phyloP scores from a whole-genome alignment of 2,329 filamentous ascomycete species.

The Hypoxylon sp. region DNA sequence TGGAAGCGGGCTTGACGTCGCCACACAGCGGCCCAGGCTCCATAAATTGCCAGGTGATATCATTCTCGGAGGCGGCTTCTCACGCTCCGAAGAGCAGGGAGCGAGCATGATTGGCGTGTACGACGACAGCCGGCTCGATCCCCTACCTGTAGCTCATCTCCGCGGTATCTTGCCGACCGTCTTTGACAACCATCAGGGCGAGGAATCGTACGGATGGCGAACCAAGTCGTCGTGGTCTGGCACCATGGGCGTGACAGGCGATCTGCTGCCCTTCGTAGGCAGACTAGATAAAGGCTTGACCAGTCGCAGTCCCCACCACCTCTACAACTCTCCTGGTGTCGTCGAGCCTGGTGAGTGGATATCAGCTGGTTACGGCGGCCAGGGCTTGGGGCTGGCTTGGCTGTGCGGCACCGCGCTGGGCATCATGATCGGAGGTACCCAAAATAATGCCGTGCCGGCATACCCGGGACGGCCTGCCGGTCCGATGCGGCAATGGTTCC shows the following conservation, averaged over 20 bases:
- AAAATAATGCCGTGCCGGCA: conserved; percentile 51
- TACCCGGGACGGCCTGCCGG: conserved; percentile 58
- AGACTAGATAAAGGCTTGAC: conserved; percentile 56
- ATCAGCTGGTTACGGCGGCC: conserved; percentile 66
- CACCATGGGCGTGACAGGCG: conserved; percentile 63
- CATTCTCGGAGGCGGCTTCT: conserved; percentile 69
- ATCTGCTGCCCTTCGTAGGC: conserved; percentile 67
- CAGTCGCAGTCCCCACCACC: conserved; percentile 37
- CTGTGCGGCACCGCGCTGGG: conserved; percentile 64
- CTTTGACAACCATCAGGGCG: conserved; percentile 59
- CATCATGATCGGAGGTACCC: conserved; percentile 61
- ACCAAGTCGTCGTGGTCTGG: conserved; percentile 66
- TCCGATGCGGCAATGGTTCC: conserved; percentile 60
- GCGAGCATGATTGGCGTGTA: conserved; percentile 63
- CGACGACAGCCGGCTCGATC: conserved; percentile 62
- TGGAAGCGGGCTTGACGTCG: conserved; percentile 65
- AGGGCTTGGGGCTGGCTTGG: conserved; percentile 70
- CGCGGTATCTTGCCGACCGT: conserved; percentile 61
- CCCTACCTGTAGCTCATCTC: conserved; percentile 58
- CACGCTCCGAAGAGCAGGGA: conserved; percentile 60
- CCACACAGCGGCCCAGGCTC: conserved; percentile 62
- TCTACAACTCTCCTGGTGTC: neutral
- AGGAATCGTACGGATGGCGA: conserved; percentile 44
- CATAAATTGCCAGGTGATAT: conserved; percentile 60
- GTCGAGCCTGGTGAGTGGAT: conserved; percentile 63